Percentiles rank a stretch among this genome's conserved stretches.
Conservation (phyloP, 768 basidiomycete genomes). For the Trametopsis cervina region DNA sequence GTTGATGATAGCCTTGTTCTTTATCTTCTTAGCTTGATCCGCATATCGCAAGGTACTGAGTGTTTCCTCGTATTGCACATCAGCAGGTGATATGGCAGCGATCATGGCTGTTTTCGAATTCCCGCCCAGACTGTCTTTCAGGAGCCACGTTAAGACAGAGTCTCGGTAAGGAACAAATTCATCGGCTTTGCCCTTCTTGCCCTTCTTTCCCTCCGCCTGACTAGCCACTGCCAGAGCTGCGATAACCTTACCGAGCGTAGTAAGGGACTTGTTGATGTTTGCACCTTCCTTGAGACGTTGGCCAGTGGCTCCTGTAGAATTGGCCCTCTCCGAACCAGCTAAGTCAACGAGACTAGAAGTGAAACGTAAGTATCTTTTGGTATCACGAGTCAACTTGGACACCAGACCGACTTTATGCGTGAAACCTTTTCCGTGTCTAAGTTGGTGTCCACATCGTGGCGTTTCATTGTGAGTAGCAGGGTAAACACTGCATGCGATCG, state of each 20-base stretch:
- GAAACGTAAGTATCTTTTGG: slow-evolving; percentile 7
- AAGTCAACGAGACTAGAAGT: slow-evolving; percentile 78
- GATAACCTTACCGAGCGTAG: slow-evolving; percentile 97
- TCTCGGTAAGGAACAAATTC: slow-evolving; percentile 98
- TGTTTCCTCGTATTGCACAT: slow-evolving; percentile 85
- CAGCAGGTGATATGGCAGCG: slow-evolving; percentile 96
- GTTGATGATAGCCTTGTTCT: slow-evolving; percentile 98
- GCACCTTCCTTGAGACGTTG: slow-evolving; percentile 95
- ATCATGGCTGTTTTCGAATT: slow-evolving; percentile 99
- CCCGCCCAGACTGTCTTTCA: slow-evolving; percentile 96
- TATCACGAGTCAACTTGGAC: neutral
- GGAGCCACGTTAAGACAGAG: slow-evolving; percentile 94
- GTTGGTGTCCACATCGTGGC: slow-evolving; percentile 75
- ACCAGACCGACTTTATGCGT: slow-evolving; percentile 66
- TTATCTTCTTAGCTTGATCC: slow-evolving; percentile 99
- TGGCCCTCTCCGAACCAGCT: slow-evolving; percentile 94
- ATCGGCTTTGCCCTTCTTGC: slow-evolving; percentile 83
- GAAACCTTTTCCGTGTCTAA: slow-evolving; percentile 99
- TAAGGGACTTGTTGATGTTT: slow-evolving; percentile 98
- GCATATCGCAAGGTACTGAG: slow-evolving; percentile 95
- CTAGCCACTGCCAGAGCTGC: slow-evolving; percentile 73
- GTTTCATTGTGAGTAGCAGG: slow-evolving; percentile 87
- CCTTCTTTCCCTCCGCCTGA: slow-evolving; percentile 45
- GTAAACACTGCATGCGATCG: slow-evolving; percentile 99
- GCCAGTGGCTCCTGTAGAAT: slow-evolving; percentile 96